Conservation (phyloP, 768 basidiomycete species). For the Naganishia vishniacii region DNA sequence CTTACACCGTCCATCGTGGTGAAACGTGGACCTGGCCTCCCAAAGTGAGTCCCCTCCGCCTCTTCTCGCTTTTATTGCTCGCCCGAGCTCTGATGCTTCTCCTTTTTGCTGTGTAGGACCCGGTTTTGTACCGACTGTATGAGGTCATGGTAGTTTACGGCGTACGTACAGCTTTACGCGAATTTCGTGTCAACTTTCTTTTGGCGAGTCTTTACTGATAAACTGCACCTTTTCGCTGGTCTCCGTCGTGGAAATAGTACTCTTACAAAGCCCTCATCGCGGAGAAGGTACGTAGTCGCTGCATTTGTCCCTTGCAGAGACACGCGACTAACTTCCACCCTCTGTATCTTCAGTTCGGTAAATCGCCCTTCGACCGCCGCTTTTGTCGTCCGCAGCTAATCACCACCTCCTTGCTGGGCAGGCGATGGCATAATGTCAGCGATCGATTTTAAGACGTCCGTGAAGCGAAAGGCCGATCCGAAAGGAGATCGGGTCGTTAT, state of each 20-base stretch:
- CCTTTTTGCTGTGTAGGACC: too few relatives aligned
- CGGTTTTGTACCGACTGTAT: conserved; percentile 43
- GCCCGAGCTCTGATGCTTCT: too few relatives aligned
- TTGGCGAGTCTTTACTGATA: too few relatives aligned
- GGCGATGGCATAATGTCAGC: conserved; percentile 48
- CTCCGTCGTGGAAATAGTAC: too few relatives aligned
- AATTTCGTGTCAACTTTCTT: too few relatives aligned
- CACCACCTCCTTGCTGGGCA: not conserved
- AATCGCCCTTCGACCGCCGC: not conserved
- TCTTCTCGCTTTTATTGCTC: not conserved
- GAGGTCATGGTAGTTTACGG: conserved; percentile 45
- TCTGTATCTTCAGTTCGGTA: too few relatives aligned
- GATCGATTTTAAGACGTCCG: conserved; percentile 40
- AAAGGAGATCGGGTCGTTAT: conserved; percentile 46
- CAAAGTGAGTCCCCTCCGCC: conserved; percentile 34
- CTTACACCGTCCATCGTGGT: conserved; percentile 32
- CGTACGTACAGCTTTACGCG: too few relatives aligned
- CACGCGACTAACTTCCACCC: too few relatives aligned
- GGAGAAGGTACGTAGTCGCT: conserved; percentile 33
- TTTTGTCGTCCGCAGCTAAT: not conserved
- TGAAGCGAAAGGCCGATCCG: conserved; percentile 38
- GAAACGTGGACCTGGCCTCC: conserved; percentile 40
- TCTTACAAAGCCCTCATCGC: conserved; percentile 45
- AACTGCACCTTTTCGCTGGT: too few relatives aligned
- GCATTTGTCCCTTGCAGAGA: too few relatives aligned